A percentile compares a stretch with the other conserved stretches of the same genome.
Conservation (phyloP, 1,284 basidiomycete genomes). For the Sporisorium sorghi region DNA sequence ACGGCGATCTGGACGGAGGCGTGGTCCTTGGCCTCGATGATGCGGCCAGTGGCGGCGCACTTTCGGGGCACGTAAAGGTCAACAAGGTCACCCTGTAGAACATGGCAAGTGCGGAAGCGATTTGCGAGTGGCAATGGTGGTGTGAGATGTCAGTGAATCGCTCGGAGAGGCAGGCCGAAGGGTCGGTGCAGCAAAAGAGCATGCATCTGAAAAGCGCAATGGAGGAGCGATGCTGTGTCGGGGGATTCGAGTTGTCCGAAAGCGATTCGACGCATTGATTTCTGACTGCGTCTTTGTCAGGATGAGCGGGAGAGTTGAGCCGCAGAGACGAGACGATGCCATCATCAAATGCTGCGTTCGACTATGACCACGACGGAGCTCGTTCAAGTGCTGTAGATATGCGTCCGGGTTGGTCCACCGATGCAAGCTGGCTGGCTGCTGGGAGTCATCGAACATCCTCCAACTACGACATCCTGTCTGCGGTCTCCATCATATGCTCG, state of each 20-base stretch:
- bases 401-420: not conserved
- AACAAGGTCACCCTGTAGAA: slow-evolving; percentile 90
- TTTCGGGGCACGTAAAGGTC: slow-evolving; percentile 99
- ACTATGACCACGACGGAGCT: not conserved
- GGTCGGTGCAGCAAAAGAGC: not conserved
- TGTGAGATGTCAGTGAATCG: slow-evolving; percentile 25
- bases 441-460: too few relatives aligned
- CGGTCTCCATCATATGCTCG: not conserved
- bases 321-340: too few relatives aligned
- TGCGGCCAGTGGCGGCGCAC: slow-evolving; percentile 82
- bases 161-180: not conserved
- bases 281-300: too few relatives aligned
- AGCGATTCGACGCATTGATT: not conserved
- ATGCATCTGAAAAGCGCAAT: slow-evolving; percentile 5
- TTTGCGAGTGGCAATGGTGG: slow-evolving; percentile 1
- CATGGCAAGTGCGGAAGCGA: not conserved
- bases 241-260: not conserved
- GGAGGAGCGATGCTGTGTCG: not conserved
- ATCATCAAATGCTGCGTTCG: not conserved
- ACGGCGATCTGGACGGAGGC: slow-evolving; percentile 97
- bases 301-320: too few relatives aligned
- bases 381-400: not conserved
- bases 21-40: slow-evolving; percentile 98
- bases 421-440: too few relatives aligned
- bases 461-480: too few relatives aligned